Evolutionary conservation across 208 protist genomes (phyloP).

Genomic region (Leishmania mexicana): DNA sequence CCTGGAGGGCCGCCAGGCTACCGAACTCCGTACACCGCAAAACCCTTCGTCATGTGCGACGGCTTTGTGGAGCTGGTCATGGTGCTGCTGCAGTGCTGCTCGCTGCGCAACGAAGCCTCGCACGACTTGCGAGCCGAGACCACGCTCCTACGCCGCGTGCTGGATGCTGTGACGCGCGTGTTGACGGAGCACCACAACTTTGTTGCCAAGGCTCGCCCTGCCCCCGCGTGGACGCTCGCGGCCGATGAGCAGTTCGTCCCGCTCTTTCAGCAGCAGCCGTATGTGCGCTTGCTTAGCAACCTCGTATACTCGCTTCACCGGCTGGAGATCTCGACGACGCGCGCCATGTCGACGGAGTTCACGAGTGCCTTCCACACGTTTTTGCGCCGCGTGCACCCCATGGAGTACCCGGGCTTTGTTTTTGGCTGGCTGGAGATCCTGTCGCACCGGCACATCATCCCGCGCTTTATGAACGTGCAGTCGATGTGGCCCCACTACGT

Average conservation of each 20-base stretch:
- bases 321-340: conserved; percentile 47
- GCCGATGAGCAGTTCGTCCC: conserved; percentile 62
- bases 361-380: conserved; percentile 89
- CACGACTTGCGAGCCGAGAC: conserved; percentile 60
- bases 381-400: conserved; percentile 91
- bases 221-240: conserved; percentile 46
- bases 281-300: conserved; percentile 95
- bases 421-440: conserved; percentile 99
- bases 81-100: conserved; percentile 87
- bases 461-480: conserved; percentile 90
- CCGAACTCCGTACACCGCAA: conserved; percentile 61
- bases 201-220: conserved; percentile 38
- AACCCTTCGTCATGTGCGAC: conserved; percentile 83
- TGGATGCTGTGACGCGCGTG: conserved; percentile 72
- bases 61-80: conserved; percentile 94
- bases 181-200: conserved; percentile 80
- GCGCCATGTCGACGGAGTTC: conserved; percentile 63
- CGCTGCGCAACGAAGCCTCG: conserved; percentile 56
- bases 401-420: conserved; percentile 95
- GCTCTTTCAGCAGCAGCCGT: conserved; percentile 98
- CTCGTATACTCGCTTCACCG: conserved; percentile 89
- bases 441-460: conserved; percentile 97
- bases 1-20: conserved; percentile 73
- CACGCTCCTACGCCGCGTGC: conserved; percentile 76
- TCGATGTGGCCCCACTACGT: conserved; percentile 63